A percentile compares a stretch with the other conserved stretches of the same genome.
Conservation (phyloP, 805 yeast species). For the Spencermartinsiella europaea region DNA sequence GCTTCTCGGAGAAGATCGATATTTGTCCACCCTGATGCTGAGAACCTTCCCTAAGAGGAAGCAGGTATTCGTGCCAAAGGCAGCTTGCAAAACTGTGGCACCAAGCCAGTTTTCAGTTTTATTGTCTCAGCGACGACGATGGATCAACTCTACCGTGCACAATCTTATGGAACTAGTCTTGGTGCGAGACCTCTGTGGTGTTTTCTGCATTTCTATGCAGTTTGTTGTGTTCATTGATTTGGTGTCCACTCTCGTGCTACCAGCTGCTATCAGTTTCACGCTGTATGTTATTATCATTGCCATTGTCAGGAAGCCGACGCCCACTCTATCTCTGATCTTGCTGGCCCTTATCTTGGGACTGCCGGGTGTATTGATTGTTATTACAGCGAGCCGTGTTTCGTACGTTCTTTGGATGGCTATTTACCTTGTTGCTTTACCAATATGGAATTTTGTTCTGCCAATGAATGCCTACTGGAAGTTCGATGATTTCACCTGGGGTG, state of each 20-base stretch:
- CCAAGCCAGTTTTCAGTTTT: constrained; percentile 76
- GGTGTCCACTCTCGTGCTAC: constrained; percentile 82
- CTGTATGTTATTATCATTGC: constrained; percentile 71
- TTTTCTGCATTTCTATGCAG: constrained; percentile 94
- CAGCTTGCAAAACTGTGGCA: constrained; percentile 86
- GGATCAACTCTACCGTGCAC: constrained; percentile 96
- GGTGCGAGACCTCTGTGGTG: constrained; percentile 88
- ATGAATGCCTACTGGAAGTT: constrained; percentile 89
- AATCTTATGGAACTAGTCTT: constrained; percentile 83
- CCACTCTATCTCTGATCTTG: constrained; percentile 67
- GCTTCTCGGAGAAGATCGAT: constrained; percentile 87
- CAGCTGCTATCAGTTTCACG: constrained; percentile 82
- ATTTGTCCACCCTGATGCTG: constrained; percentile 77
- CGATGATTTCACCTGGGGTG: constrained; percentile 97
- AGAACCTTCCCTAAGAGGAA: constrained; percentile 85
- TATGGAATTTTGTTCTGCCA: constrained; percentile 90
- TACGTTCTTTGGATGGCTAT: constrained; percentile 76
- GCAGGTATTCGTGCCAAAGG: constrained; percentile 83
- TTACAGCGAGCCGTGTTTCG: constrained; percentile 69
- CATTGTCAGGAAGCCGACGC: constrained; percentile 70
- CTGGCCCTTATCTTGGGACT: constrained; percentile 77
- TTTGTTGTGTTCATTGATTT: constrained; percentile 80
- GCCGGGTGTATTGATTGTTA: constrained; percentile 74
- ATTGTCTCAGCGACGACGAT: constrained; percentile 89
- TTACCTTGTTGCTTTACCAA: constrained; percentile 74